Base-by-base conservation (phyloP, 75 land plant species). In the Isoetes taiwanensis region DNA sequence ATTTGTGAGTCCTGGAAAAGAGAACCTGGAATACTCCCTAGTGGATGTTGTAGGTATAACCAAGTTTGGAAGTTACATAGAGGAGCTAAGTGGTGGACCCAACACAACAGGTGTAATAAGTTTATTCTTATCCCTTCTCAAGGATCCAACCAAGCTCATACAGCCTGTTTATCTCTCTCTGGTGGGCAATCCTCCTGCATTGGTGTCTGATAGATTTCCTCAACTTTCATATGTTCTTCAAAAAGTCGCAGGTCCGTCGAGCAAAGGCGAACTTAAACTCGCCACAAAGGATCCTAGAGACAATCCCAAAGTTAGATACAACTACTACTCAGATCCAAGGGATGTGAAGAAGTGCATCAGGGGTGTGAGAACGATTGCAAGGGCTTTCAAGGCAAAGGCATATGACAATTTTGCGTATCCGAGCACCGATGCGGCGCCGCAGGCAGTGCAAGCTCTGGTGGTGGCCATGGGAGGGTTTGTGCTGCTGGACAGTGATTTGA, bases 1-100 rank as follows among this genome's bases (percentile, higher is more conserved):
- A 5, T 46, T 46, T 23, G 16, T 46, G 8, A 46, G 50, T n/a
- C 25, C 50, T 23, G 50, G 50, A 5, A 9, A 9, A 9, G 25
- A 19, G 50, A 23, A 8, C 8, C 50, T 6, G n/a, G 21, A 19
- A 8, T 46, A 46, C 16, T 46, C 50, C 8, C 50, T 46, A 6
- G 50, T 46, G 12, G 16, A 46, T 23, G 50, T 46, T 8, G 50
- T n/a, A 3, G 50, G 50, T 4, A 46, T 46, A 5, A 46, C 50
- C 6, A 23, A 46, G 50, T 46, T 46, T n/a, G 50, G 50, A 46
- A 46, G 50, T 23, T 46, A 46, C 50, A 46, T 46, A 5, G 50
- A 46, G 50, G 50, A 46, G 50, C 16, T 46, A 5, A 46, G 50
- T n/a, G 50, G 21, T 5, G 50, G 50, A 4, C 50, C 5, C 16